These are phyloP conservation scores for Claviceps digitariae DNA, from an alignment of 2,329 filamentous ascomycete species.

Conservation along the genomic window DNA sequence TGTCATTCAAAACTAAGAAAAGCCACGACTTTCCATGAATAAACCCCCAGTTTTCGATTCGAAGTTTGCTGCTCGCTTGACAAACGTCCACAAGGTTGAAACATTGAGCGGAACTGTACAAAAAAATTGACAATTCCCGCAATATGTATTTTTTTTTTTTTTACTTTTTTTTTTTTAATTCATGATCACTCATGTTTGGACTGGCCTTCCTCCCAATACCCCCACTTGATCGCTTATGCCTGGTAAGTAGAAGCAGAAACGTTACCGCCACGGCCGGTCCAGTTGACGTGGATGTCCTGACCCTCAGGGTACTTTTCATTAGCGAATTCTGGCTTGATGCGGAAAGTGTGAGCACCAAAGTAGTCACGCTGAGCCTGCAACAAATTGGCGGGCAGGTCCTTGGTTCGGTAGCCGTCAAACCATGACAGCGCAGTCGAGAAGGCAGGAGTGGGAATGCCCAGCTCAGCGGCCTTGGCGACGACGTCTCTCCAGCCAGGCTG, in stretches of 20 bases:
- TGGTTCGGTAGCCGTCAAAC: conserved; percentile 97
- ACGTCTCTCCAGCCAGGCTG: conserved; percentile 88
- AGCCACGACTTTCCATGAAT: not conserved
- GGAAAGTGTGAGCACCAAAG: conserved; percentile 92
- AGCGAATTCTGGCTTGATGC: conserved; percentile 68
- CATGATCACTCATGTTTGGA: not conserved
- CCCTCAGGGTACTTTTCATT: conserved; percentile 69
- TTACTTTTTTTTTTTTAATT: not conserved
- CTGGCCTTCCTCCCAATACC: not conserved
- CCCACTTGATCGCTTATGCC: conserved; percentile 47
- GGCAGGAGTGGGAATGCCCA: conserved; percentile 89
- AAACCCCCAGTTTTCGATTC: not conserved
- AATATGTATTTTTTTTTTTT: not conserved
- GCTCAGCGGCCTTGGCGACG: conserved; percentile 79
- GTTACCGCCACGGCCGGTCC: conserved; percentile 95
- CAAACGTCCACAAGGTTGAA: not conserved
- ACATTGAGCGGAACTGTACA: not conserved
- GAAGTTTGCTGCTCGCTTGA: not conserved
- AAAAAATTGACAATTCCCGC: not conserved
- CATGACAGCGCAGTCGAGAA: conserved; percentile 96
- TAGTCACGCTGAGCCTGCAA: conserved; percentile 99
- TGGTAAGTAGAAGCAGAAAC: conserved; percentile 96
- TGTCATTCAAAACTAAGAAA: not conserved
- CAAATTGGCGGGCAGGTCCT: conserved; percentile 94
- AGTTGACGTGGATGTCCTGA: conserved; percentile 97